Evolutionary conservation across 2,329 filamentous ascomycete genomes (phyloP).

Genomic region (Diplodia intermedia): DNA sequence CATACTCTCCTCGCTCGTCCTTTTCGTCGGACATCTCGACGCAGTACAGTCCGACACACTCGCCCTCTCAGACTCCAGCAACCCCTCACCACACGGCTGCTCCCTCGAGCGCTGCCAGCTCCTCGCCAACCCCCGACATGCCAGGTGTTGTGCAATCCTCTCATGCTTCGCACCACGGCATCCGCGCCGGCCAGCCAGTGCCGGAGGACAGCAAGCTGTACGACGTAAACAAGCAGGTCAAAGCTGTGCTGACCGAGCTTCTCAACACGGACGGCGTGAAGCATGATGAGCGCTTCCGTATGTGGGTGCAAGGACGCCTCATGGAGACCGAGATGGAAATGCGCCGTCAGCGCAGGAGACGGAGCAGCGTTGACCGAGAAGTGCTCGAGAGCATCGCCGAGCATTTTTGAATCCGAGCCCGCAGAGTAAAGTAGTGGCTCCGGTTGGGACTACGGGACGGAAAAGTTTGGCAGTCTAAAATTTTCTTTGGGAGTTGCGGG

Average conservation of each 20-base stretch:
- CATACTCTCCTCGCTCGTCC: slow-evolving; percentile 42
- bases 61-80: slow-evolving; percentile 34
- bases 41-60: slow-evolving; percentile 37
- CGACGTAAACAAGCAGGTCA: slow-evolving; percentile 61
- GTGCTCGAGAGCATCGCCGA: slow-evolving; percentile 47
- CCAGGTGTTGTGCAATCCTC: slow-evolving; percentile 22
- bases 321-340: slow-evolving; percentile 63
- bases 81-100: slow-evolving; percentile 25
- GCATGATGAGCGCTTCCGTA: slow-evolving; percentile 53
- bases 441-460: slow-evolving; percentile 1
- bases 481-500: background rate
- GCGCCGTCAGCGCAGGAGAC: slow-evolving; percentile 50
- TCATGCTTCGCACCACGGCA: slow-evolving; percentile 32
- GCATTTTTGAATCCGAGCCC: slow-evolving; percentile 36
- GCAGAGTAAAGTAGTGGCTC: background rate
- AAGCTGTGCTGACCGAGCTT: slow-evolving; percentile 61
- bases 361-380: slow-evolving; percentile 46
- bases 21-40: slow-evolving; percentile 34
- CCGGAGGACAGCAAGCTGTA: slow-evolving; percentile 50
- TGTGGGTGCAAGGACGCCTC: slow-evolving; percentile 60
- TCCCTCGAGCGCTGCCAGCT: slow-evolving; percentile 17
- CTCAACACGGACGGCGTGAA: slow-evolving; percentile 61
- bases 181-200: slow-evolving; percentile 26
- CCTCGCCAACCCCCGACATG: slow-evolving; percentile 25
- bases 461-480: background rate